These are phyloP conservation scores for Acorus gramineus DNA, from an alignment of 106 monocot species.

Conservation along the genomic window DNA sequence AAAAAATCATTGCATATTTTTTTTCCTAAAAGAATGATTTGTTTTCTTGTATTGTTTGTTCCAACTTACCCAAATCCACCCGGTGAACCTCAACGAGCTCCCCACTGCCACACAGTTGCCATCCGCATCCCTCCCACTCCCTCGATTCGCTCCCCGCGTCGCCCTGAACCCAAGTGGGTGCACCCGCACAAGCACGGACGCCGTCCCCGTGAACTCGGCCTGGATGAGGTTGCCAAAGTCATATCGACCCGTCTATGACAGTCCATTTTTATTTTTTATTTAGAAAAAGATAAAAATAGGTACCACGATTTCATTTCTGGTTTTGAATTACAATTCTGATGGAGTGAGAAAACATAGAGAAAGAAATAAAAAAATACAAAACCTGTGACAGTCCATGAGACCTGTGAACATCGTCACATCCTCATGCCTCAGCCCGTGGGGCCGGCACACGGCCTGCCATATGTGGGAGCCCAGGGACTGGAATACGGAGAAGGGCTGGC, in stretches of 20 bases:
- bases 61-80: slow-evolving; percentile 8
- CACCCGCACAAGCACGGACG: slow-evolving; percentile 39
- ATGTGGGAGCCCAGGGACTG: slow-evolving; percentile 81
- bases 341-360: too few species aligned
- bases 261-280: too few species aligned
- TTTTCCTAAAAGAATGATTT: too few species aligned
- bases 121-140: slow-evolving; percentile 91
- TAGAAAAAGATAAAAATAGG: too few species aligned
- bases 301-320: too few species aligned
- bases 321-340: too few species aligned
- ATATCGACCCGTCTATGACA: slow-evolving; percentile 66
- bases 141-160: slow-evolving; percentile 24
- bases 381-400: slow-evolving; percentile 69
- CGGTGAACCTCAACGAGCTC: slow-evolving; percentile 82
- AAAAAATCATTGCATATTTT: too few species aligned
- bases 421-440: slow-evolving; percentile 46
- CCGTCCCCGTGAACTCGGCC: slow-evolving; percentile 67
- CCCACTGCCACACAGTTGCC: slow-evolving; percentile 77
- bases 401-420: slow-evolving; percentile 73
- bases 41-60: too few species aligned
- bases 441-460: slow-evolving; percentile 71
- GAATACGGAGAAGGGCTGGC: slow-evolving; percentile 68
- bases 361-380: too few species aligned
- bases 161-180: slow-evolving; percentile 36
- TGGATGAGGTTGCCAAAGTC: slow-evolving; percentile 92